Evolutionary conservation across 192 early-diverging fungal genomes (phyloP).

Genomic region (Coemansia sp.): DNA sequence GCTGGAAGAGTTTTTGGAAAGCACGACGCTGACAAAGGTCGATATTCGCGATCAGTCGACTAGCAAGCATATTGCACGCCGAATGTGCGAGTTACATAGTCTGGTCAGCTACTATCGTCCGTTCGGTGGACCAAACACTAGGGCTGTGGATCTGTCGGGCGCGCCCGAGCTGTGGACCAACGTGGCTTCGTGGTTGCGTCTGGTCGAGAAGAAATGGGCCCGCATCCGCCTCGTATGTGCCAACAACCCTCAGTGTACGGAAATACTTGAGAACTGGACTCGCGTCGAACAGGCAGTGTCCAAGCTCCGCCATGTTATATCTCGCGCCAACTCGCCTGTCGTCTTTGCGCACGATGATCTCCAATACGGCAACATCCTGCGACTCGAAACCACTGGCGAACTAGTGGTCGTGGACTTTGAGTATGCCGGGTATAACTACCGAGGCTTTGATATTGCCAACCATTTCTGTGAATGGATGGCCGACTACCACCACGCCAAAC

Average conservation of each 20-base stretch:
- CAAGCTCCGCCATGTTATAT: constrained; percentile 57
- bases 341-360: constrained; percentile 91
- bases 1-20: constrained; percentile 82
- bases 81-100: constrained; percentile 72
- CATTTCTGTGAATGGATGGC: constrained; percentile 86
- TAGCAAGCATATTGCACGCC: constrained; percentile 71
- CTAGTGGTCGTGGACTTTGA: constrained; percentile 82
- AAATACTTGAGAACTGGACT: constrained; percentile 33
- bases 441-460: constrained; percentile 80
- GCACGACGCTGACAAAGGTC: constrained; percentile 65
- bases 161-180: constrained; percentile 69
- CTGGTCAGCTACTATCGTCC: constrained; percentile 68
- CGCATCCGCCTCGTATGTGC: constrained; percentile 23
- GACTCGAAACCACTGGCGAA: constrained; percentile 59
- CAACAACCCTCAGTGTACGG: constrained; percentile 21
- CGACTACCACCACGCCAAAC: constrained; percentile 68
- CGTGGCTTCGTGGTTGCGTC: constrained; percentile 64
- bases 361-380: constrained; percentile 90
- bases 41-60: constrained; percentile 68
- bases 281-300: constrained; percentile 47
- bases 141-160: constrained; percentile 3
- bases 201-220: constrained; percentile 38
- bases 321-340: constrained; percentile 60
- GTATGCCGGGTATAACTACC: constrained; percentile 79
- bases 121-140: constrained; percentile 13